These are phyloP conservation scores for Fusarium penzigii DNA, from an alignment of 2,329 filamentous ascomycete species.

Conservation along the genomic window DNA sequence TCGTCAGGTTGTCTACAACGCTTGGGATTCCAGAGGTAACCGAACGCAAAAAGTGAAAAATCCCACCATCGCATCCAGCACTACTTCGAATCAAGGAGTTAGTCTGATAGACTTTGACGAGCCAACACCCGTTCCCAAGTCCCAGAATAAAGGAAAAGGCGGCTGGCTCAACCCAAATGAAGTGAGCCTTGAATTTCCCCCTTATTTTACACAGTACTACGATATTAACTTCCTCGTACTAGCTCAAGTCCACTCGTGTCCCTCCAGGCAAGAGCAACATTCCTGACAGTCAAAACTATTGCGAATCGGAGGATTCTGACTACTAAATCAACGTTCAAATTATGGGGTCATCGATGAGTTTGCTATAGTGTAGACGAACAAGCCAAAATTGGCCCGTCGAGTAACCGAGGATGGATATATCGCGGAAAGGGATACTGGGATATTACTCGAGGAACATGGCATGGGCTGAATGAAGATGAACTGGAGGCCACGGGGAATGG, in stretches of 20 bases:
- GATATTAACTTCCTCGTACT: not conserved
- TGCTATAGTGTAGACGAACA: no score
- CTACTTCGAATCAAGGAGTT: conserved; percentile 9
- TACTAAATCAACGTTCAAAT: conserved; percentile 1
- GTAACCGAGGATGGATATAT: no score
- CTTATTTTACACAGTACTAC: not conserved
- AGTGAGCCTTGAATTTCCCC: conserved; percentile 8
- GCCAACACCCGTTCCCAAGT: not conserved
- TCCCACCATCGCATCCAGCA: conserved; percentile 22
- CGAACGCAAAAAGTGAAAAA: conserved; percentile 24
- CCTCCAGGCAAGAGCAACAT: not conserved
- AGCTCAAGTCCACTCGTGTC: not conserved
- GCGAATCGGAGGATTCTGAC: conserved; percentile 25
- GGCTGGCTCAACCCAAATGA: conserved; percentile 29
- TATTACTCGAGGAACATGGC: no score
- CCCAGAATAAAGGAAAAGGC: conserved; percentile 6
- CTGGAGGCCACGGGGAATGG: no score
- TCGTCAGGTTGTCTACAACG: conserved; percentile 27
- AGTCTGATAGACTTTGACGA: conserved; percentile 16
- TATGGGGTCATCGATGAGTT: no score
- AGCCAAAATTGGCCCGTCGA: no score
- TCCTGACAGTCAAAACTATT: conserved; percentile 10
- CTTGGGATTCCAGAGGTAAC: conserved; percentile 33
- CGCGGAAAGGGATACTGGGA: no score
- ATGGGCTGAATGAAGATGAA: no score